These are phyloP conservation scores for Dendrobium chrysotoxum DNA, from an alignment of 106 monocot genomes.

Conservation along the genomic window DNA sequence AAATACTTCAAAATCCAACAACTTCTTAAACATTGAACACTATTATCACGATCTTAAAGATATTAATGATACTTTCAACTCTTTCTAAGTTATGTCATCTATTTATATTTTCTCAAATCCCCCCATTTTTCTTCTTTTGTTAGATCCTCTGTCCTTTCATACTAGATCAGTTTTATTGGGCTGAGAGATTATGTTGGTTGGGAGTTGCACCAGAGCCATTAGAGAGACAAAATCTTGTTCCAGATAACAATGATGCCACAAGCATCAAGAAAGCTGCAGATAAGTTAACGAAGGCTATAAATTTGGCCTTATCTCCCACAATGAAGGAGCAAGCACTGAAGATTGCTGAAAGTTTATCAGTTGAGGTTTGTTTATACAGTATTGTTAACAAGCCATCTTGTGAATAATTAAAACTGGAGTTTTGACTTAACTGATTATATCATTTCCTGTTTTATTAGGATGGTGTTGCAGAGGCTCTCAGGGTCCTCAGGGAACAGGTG, in stretches of 20 bases:
- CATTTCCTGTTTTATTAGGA: constrained; percentile 13
- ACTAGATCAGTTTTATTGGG: constrained; percentile 96
- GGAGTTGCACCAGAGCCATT: constrained; percentile 76
- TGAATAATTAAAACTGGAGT: neutral
- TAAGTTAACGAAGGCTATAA: constrained; percentile 41
- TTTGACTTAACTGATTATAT: neutral
- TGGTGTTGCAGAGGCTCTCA: constrained; percentile 64
- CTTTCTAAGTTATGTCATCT: neutral
- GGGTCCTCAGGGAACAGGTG: constrained; percentile 50
- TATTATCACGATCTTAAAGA: no score
- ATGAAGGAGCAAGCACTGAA: constrained; percentile 49
- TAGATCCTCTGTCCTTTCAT: constrained; percentile 91
- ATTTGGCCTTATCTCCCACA: constrained; percentile 39
- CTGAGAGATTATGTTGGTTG: constrained; percentile 84
- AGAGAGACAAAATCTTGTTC: constrained; percentile 46
- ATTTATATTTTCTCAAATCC: no score
- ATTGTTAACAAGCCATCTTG: no score
- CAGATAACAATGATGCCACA: constrained; percentile 35
- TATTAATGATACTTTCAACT: neutral
- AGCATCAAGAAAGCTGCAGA: constrained; percentile 39
- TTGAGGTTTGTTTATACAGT: constrained; percentile 34
- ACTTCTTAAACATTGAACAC: no score
- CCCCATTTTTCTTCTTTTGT: neutral
- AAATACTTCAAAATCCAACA: no score
- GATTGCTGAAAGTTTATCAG: constrained; percentile 49